These are phyloP conservation scores for Nicotiana obtusifolia DNA, from an alignment of 257 asterid species.

Conservation along the genomic window DNA sequence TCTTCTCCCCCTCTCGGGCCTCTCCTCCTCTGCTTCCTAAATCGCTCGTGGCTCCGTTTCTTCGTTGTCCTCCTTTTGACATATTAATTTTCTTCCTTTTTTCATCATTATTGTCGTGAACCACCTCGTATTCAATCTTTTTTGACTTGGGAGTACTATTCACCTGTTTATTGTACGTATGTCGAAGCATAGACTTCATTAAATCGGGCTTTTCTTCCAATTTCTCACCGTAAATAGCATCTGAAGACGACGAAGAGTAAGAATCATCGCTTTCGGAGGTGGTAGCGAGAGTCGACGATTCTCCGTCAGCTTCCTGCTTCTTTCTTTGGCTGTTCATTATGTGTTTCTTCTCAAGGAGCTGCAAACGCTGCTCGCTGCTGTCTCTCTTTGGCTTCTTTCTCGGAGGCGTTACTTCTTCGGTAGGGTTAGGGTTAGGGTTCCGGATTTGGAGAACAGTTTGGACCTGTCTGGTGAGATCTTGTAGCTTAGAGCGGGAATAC, in stretches of 20 bases:
- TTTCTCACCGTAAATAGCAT: constrained; percentile 50
- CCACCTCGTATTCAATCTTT: constrained; percentile 28
- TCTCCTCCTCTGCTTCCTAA: constrained; percentile 1
- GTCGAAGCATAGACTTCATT: constrained; percentile 58
- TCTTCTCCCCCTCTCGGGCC: constrained; percentile 8
- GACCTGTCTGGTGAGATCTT: constrained; percentile 46
- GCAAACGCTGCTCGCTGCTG: constrained; percentile 46
- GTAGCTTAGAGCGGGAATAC: constrained; percentile 50
- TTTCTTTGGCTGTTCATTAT: constrained; percentile 19
- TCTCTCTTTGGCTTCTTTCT: constrained; percentile 24
- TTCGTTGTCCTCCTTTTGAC: constrained; percentile 26
- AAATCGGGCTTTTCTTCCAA: constrained; percentile 60
- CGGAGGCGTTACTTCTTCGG: constrained; percentile 15
- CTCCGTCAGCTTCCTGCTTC: constrained; percentile 1
- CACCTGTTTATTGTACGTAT: constrained; percentile 31
- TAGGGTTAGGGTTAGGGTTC: not conserved
- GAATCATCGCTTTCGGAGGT: not conserved
- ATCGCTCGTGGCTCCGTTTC: not conserved
- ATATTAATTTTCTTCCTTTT: constrained; percentile 34
- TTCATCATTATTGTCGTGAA: constrained; percentile 21
- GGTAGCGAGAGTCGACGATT: not conserved
- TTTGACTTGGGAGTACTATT: constrained; percentile 16
- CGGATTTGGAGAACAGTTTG: constrained; percentile 11
- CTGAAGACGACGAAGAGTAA: constrained; percentile 41
- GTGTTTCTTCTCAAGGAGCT: constrained; percentile 43